phyloP scores from a whole-genome alignment of 2,329 filamentous ascomycete species.

The Simplicillium sp. region DNA sequence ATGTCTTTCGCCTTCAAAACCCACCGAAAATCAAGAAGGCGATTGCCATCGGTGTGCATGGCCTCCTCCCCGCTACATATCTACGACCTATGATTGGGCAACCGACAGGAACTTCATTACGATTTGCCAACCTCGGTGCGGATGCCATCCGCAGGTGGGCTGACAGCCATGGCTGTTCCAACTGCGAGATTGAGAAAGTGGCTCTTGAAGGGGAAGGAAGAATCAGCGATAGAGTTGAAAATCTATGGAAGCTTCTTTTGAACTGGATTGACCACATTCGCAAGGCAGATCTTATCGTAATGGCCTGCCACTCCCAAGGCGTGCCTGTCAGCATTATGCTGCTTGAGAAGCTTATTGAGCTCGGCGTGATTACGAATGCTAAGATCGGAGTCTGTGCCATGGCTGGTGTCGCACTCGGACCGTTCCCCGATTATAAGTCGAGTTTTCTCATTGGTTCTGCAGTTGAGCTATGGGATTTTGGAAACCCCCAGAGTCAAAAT shows the following conservation, averaged over 20 bases:
- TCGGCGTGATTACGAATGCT: conserved; percentile 69
- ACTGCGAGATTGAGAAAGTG: conserved; percentile 83
- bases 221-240: conserved; percentile 80
- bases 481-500: conserved; percentile 69
- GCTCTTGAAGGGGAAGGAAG: conserved; percentile 91
- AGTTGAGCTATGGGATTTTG: conserved; percentile 93
- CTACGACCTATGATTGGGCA: conserved; percentile 88
- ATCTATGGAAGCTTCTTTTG: conserved; percentile 86
- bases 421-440: conserved; percentile 86
- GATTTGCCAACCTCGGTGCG: conserved; percentile 82
- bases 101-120: conserved; percentile 88
- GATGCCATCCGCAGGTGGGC: conserved; percentile 79
- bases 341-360: conserved; percentile 81
- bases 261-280: conserved; percentile 93
- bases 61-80: conserved; percentile 80
- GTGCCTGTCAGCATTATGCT: conserved; percentile 92
- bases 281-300: conserved; percentile 75
- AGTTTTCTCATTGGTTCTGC: conserved; percentile 83
- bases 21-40: conserved; percentile 71
- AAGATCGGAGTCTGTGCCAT: conserved; percentile 80
- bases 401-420: conserved; percentile 88
- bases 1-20: conserved; percentile 63
- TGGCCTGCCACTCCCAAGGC: conserved; percentile 94
- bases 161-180: conserved; percentile 59
- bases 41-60: conserved; percentile 88